Evolutionary conservation across 805 yeast species (phyloP), one percentile per base, ranked within the genome.

Genomic region (Myxozyma sirexii): DNA sequence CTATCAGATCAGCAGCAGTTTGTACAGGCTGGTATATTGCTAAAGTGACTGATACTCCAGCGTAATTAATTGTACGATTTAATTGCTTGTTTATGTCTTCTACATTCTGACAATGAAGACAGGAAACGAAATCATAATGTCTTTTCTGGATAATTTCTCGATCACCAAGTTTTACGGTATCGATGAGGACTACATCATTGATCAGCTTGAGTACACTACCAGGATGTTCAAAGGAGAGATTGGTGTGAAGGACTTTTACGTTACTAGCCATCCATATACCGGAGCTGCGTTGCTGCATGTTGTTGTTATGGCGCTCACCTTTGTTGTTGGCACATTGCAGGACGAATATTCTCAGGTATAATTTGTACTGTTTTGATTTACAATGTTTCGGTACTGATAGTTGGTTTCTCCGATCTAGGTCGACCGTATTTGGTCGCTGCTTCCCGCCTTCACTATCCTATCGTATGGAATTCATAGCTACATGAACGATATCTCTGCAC

Each of bases 331-430:
- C 2, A 29, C 42, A 3, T 23, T 53, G 7, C 48, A 43, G 35
- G 43, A 60, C 21, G 66, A 62, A n/a, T 50, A 48, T 27, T 62
- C 66, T 29, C 64, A 60, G 54, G 65, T 61, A 47, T 2, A 46
- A 6, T 44, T 24, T 12, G 1, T 13, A 6, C 17, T 17, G 26
- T 19, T n/a, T 10, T 35, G 21, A 7, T 21, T 23, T 19, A 13
- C 4, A 23, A 26, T 27, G 31, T 10, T 5, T n/a, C 8, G n/a
- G n/a, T 21, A n/a, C 12, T 39, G 24, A 15, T 39, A 33, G 13
- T 33, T 4, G n/a, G 13, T 13, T 26, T 26, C 27, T 26, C 1
- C 27, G 5, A 4, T 24, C 1, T 26, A 61, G 65, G 57, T 62
- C 15, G 66, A 62, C 24, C 48, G 64, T 12, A 23, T 59, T 1